Evolutionary conservation across 352 stramenopile species (phyloP), one percentile per base, ranked within the genome.

Genomic region (Pythium biforme): DNA sequence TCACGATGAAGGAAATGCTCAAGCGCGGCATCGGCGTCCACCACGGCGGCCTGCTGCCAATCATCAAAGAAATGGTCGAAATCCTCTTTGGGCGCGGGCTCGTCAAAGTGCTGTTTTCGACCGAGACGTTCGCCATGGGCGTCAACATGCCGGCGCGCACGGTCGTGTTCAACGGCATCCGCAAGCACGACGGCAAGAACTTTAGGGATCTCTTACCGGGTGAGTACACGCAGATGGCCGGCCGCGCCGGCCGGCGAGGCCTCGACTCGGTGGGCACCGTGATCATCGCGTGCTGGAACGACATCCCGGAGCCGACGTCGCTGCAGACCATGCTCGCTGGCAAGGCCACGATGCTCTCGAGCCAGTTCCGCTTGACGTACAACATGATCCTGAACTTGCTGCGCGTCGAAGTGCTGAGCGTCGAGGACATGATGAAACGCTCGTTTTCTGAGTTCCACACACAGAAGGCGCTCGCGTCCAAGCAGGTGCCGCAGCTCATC

Each of bases 31-130:
- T 99, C 57, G 98, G 97, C 31, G 89, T 99, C 49, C 97, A 99
- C 62, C 97, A 99, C 64, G 94, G 96, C 31, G 97, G 96, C 0
- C 68, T 99, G 37, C 83, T 99, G n/a, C 97, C 97, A 4, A 98
- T 99, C 43, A 86, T 99, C 51, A 99, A 99, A 74, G 98, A 99
- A 70, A 97, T 99, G 76, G 97, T 99, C n/a, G 97, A 99, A 73
- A 99, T 99, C 45, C 80, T 99, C 33, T 99, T 99, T 78, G 92
- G 86, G 34, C 77, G 93, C 23, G 96, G 96, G 11, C 80, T 99
- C 17, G 94, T 99, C 48, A 99, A 99, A 69, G 86, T 98, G 51
- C 76, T 99, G 1, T 99, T 99, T 69, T 98, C 97, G 4, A 99
- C 98, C 3, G 98, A 99, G 69, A 99, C 97, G 3, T 99, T 99